Evolutionary conservation across 2,329 filamentous ascomycete species (phyloP), one percentile per base, ranked within the genome.

Genomic region (Pyrenophora seminiperda): DNA sequence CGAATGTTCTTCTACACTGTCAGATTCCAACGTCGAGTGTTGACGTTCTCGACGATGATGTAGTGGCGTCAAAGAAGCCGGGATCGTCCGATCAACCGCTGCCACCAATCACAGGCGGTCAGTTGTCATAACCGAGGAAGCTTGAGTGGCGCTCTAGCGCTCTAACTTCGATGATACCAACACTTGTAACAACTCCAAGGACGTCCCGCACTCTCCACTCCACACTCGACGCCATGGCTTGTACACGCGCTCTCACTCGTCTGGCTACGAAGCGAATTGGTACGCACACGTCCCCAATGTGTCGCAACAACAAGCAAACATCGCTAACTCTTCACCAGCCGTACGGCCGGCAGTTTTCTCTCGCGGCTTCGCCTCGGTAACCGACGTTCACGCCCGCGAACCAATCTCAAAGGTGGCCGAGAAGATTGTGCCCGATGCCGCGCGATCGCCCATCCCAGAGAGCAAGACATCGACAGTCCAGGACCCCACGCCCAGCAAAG

Each of bases 381-480:
- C 48, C 58, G 69, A 72, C 54, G 60, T 65, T 32, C 42, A 58
- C 34, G 61, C 67, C 41, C 64, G 66, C 54, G 68, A 71, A 32
- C 69, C 69, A 41, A 53, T 70, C 50, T 66, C 68, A 45, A 70
- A 71, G 59, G 36, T 55, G 22, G 65, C 53, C 30, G 70, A 72
- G 45, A 60, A 53, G 46, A 68, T 63, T 29, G 59, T 55, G 9
- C 67, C 66, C 13, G 58, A 71, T 45, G 52, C 63, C 2, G 50
- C 66, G 32, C 53, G 58, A 36, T 54, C 59, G 19, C 61, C 70
- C 17, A 62, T 75, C 22, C 73, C 80, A 48, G 72, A 78, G 75
- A 76, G 73, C 59, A 73, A 87, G 73, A 81, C 84, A 29, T 81
- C 84, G 40, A 82, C 83, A 41, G 77, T 83, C 49, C 76, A 84